Evolutionary conservation across 257 asterid species (phyloP).

Genomic region (Coffea eugenioides): DNA sequence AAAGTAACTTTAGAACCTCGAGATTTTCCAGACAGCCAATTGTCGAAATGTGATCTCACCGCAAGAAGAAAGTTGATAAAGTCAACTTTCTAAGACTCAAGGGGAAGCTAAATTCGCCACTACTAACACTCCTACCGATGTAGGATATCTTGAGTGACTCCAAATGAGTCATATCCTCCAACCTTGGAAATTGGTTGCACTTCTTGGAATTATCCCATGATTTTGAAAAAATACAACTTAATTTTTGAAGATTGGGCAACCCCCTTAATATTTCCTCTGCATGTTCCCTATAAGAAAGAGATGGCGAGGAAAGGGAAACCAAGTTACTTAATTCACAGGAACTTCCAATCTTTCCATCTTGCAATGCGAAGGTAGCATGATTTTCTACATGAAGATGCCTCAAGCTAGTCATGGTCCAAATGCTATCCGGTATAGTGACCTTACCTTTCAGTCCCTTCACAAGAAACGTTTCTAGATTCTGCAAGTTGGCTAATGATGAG

Average conservation of each 20-base stretch:
- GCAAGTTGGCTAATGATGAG: background rate
- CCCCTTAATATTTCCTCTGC: background rate
- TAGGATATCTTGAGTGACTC: slow-evolving; percentile 1
- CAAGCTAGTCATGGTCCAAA: slow-evolving; percentile 6
- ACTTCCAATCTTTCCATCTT: background rate
- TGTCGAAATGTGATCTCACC: background rate
- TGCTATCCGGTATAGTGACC: slow-evolving; percentile 1
- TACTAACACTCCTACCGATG: background rate
- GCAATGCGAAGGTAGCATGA: background rate
- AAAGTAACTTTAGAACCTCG: slow-evolving; percentile 8
- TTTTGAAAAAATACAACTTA: slow-evolving; percentile 3
- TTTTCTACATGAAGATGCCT: slow-evolving; percentile 6
- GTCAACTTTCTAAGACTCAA: background rate
- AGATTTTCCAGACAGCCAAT: slow-evolving; percentile 2
- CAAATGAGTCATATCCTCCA: background rate
- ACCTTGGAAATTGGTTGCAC: background rate
- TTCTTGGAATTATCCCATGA: too few relatives aligned
- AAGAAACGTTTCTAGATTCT: slow-evolving; percentile 13
- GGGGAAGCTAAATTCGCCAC: background rate
- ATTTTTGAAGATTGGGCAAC: slow-evolving; percentile 11
- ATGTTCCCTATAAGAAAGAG: background rate
- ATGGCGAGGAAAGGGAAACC: slow-evolving; percentile 7
- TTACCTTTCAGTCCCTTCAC: slow-evolving; percentile 12
- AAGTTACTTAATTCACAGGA: background rate
- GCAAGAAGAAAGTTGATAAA: slow-evolving; percentile 7